phyloP scores from a whole-genome alignment of 2,329 filamentous ascomycete species.

The Phialophora verrucosa region DNA sequence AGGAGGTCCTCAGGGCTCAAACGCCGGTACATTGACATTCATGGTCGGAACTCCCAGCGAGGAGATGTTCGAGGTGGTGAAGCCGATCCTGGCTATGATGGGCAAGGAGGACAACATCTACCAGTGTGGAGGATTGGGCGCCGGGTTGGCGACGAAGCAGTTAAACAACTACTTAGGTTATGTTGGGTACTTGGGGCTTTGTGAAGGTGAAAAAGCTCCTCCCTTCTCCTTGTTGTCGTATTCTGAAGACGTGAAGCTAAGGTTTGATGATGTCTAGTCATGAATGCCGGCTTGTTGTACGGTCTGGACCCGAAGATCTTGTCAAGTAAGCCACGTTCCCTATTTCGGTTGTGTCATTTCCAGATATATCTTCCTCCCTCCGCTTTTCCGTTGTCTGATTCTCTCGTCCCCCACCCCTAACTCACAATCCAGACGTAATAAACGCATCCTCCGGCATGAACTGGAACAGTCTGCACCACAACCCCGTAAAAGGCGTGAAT shows the following conservation, averaged over 20 bases:
- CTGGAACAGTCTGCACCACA: constrained; percentile 17
- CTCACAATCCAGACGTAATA: constrained; percentile 8
- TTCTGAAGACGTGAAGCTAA: neutral
- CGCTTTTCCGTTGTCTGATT: neutral
- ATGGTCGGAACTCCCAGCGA: constrained; percentile 17
- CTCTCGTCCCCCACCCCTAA: neutral
- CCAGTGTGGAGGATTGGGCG: constrained; percentile 18
- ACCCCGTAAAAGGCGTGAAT: constrained; percentile 18
- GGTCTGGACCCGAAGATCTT: constrained; percentile 18
- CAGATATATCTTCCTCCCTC: too few relatives aligned
- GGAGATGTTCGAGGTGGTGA: constrained; percentile 9
- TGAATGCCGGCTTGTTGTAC: constrained; percentile 16
- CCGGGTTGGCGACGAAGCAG: constrained; percentile 19
- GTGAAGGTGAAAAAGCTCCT: neutral
- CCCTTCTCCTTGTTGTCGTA: neutral
- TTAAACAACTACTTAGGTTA: constrained; percentile 19
- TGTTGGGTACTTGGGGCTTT: constrained; percentile 17
- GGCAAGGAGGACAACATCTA: constrained; percentile 20
- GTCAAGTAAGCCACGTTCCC: constrained; percentile 5
- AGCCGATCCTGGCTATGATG: constrained; percentile 12
- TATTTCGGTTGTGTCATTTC: neutral
- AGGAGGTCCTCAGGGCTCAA: constrained; percentile 8
- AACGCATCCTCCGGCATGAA: constrained; percentile 20
- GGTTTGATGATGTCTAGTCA: neutral
- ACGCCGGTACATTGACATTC: constrained; percentile 16